Percentiles rank a stretch among this genome's conserved stretches.
Conservation (phyloP, 306 rosid genomes). For the Astragalus membranaceus region DNA sequence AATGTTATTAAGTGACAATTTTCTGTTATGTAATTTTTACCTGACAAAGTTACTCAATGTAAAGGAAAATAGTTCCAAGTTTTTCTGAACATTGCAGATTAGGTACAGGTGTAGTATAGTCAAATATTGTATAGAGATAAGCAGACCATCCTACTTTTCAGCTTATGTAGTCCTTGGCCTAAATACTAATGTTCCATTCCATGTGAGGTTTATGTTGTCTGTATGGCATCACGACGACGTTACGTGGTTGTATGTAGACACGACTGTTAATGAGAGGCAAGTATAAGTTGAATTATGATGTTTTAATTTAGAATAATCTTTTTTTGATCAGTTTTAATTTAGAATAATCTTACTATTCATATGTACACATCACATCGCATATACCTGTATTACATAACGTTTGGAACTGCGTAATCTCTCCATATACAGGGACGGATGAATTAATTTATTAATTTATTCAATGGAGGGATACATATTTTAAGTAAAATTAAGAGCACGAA, state of each 20-base stretch:
- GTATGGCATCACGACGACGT: background rate
- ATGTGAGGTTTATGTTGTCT: background rate
- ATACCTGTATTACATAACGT: too few species aligned
- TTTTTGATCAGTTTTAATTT: background rate
- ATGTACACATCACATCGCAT: background rate
- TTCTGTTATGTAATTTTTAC: background rate
- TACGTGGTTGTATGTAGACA: background rate
- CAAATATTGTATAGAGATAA: background rate
- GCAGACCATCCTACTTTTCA: background rate
- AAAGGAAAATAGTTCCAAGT: background rate
- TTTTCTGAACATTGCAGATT: background rate
- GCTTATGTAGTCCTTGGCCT: background rate
- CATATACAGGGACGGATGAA: too few species aligned
- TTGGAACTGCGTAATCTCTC: too few species aligned
- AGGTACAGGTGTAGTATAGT: background rate
- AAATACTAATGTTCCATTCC: background rate
- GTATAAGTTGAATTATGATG: background rate
- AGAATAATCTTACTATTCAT: background rate
- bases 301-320: background rate
- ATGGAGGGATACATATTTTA: too few species aligned
- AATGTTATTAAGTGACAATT: background rate
- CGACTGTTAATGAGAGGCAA: background rate
- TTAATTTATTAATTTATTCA: too few species aligned
- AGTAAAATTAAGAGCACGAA: too few species aligned
- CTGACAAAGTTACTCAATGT: background rate